phyloP scores from a whole-genome alignment of 2,329 filamentous ascomycete genomes.

The Metarhizium album region DNA sequence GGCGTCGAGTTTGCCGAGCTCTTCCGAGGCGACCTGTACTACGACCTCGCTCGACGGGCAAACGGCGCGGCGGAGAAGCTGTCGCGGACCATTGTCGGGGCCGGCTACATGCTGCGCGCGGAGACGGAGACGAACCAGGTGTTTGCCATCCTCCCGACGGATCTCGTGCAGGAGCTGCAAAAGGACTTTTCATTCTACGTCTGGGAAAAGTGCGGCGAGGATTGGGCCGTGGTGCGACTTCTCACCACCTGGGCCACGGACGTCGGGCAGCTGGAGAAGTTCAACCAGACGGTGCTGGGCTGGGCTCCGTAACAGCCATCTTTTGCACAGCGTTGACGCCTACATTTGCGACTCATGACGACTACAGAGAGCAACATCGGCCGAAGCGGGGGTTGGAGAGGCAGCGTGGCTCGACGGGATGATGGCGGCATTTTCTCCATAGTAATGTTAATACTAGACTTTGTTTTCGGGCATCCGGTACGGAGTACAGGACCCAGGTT shows the following conservation, averaged over 20 bases:
- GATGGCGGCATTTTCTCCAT: background rate
- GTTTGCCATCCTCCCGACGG: conserved; percentile 32
- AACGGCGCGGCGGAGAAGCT: conserved; percentile 33
- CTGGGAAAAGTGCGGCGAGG: conserved; percentile 32
- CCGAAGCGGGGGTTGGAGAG: background rate
- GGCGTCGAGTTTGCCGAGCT: conserved; percentile 39
- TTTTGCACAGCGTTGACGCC: background rate
- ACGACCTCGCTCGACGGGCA: conserved; percentile 32
- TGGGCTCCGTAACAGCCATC: conserved; percentile 7
- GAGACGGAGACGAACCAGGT: conserved; percentile 41
- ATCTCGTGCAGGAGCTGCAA: conserved; percentile 27
- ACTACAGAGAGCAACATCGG: background rate
- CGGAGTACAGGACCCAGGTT: no score
- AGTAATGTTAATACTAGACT: no score
- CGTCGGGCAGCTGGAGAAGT: conserved; percentile 27
- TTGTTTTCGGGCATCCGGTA: no score
- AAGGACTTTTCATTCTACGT: conserved; percentile 35
- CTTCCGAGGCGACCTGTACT: conserved; percentile 34
- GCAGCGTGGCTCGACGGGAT: background rate
- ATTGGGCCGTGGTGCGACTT: conserved; percentile 30
- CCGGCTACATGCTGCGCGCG: conserved; percentile 31
- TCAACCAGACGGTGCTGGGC: conserved; percentile 18
- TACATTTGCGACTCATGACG: background rate
- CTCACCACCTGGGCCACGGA: conserved; percentile 42
- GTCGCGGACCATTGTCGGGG: conserved; percentile 28